phyloP scores from a whole-genome alignment of 2,329 filamentous ascomycete genomes.

The Trematosphaeria pertusa region DNA sequence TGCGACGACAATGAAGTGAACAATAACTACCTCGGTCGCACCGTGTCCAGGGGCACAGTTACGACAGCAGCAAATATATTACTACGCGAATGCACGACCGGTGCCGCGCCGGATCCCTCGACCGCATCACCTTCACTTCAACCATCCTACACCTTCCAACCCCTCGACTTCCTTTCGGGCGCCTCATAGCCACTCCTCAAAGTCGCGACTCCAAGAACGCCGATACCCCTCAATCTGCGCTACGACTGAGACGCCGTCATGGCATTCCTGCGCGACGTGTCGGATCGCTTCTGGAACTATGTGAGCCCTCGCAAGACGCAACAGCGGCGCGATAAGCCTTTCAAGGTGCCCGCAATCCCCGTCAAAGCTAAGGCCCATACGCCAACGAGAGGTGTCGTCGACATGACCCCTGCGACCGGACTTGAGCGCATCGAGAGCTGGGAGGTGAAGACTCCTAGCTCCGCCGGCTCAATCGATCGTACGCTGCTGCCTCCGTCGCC shows the following conservation, averaged over 20 bases:
- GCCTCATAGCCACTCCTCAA: too few relatives aligned
- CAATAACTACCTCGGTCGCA: too few relatives aligned
- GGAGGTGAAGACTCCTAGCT: conserved; percentile 30
- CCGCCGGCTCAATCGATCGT: conserved; percentile 26
- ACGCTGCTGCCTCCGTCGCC: conserved; percentile 40
- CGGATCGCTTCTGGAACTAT: conserved; percentile 50
- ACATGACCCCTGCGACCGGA: conserved; percentile 46
- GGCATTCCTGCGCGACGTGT: conserved; percentile 41
- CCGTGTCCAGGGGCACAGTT: too few relatives aligned
- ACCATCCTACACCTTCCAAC: too few relatives aligned
- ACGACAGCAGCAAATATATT: too few relatives aligned
- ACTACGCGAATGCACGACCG: too few relatives aligned
- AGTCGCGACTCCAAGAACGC: too few relatives aligned
- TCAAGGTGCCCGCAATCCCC: conserved; percentile 43
- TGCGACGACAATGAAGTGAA: too few relatives aligned
- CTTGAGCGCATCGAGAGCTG: conserved; percentile 31
- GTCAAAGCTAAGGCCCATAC: conserved; percentile 8
- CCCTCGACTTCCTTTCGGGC: too few relatives aligned
- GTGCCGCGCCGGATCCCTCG: too few relatives aligned
- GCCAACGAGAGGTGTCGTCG: conserved; percentile 13
- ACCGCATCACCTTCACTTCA: too few relatives aligned
- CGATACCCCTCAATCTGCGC: conserved; percentile 14
- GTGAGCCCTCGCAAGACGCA: conserved; percentile 52
- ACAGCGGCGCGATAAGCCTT: conserved; percentile 44
- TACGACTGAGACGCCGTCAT: conserved; percentile 25